These are phyloP conservation scores for Macrolepiota albuminosa DNA, from an alignment of 768 basidiomycete species.

Conservation along the genomic window DNA sequence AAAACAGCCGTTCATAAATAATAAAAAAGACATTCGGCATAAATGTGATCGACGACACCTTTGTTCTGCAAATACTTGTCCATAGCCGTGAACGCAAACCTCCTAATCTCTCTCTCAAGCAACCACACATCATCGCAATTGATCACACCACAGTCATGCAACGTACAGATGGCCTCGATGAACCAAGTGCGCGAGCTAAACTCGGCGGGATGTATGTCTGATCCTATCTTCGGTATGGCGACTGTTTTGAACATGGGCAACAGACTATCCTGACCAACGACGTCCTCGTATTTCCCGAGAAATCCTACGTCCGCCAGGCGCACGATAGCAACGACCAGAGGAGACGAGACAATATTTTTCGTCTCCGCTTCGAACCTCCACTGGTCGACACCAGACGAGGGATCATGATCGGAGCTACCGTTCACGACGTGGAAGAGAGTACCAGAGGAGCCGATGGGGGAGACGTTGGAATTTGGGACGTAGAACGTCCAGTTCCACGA, in stretches of 20 bases:
- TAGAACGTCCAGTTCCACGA: slow-evolving; percentile 50
- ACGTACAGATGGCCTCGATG: slow-evolving; percentile 38
- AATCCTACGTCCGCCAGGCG: slow-evolving; percentile 36
- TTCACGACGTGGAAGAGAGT: slow-evolving; percentile 40
- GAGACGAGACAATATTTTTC: slow-evolving; percentile 33
- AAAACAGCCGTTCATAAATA: neutral
- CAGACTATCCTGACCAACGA: slow-evolving; percentile 37
- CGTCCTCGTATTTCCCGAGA: slow-evolving; percentile 37
- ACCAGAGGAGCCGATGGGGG: slow-evolving; percentile 38
- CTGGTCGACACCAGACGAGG: slow-evolving; percentile 13
- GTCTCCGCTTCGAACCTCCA: slow-evolving; percentile 39
- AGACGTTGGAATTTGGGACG: slow-evolving; percentile 32
- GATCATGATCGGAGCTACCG: slow-evolving; percentile 20
- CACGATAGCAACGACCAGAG: slow-evolving; percentile 40
- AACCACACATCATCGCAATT: slow-evolving; percentile 46
- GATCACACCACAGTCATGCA: slow-evolving; percentile 44
- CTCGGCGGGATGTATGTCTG: slow-evolving; percentile 25
- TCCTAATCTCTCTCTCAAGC: slow-evolving; percentile 41
- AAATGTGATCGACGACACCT: slow-evolving; percentile 21
- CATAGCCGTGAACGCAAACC: slow-evolving; percentile 45
- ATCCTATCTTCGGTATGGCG: slow-evolving; percentile 27
- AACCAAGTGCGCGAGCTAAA: slow-evolving; percentile 47
- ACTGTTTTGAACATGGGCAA: slow-evolving; percentile 41
- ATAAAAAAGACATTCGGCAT: neutral
- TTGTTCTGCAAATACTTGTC: slow-evolving; percentile 42